phyloP scores from a whole-genome alignment of 441 rosid genomes.

The Pelargonium exstipulatum region DNA sequence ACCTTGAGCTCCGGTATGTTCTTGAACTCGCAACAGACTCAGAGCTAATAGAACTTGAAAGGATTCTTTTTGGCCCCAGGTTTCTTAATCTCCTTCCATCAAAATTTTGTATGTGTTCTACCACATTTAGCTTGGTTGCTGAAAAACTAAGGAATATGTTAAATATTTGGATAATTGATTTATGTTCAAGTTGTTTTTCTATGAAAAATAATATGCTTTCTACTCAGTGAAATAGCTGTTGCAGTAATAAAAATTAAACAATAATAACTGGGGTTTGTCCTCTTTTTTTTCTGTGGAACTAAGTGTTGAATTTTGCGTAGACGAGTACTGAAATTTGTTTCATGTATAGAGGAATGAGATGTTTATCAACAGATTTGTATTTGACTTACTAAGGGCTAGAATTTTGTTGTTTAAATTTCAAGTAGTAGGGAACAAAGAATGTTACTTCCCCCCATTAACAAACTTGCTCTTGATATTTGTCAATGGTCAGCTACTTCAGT shows the following conservation, averaged over 20 bases:
- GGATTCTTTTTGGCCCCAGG: constrained; percentile 89
- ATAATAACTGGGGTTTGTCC: too few relatives aligned
- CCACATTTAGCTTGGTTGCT: background rate
- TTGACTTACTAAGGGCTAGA: background rate
- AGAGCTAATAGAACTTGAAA: constrained; percentile 71
- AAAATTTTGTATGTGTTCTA: background rate
- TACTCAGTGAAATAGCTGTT: too few relatives aligned
- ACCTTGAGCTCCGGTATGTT: constrained; percentile 77
- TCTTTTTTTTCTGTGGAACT: too few relatives aligned
- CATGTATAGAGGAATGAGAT: too few relatives aligned
- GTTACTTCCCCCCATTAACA: background rate
- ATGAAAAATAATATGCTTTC: too few relatives aligned
- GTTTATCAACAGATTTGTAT: background rate
- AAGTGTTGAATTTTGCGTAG: too few relatives aligned
- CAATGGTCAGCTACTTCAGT: constrained; percentile 66
- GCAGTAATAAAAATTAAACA: too few relatives aligned
- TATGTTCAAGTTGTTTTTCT: too few relatives aligned
- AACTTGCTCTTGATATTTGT: constrained; percentile 9
- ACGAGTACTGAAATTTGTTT: too few relatives aligned
- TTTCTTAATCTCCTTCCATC: constrained; percentile 13
- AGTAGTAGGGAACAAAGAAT: too few relatives aligned
- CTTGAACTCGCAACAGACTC: constrained; percentile 82
- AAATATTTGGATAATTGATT: too few relatives aligned
- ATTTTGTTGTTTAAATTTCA: background rate
- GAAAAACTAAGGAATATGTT: too few relatives aligned